A percentile compares a stretch with the other conserved stretches of the same genome.
Evolutionary conservation across 148 eudicot species (phyloP).

Genomic region (Euryodendron excelsum): DNA sequence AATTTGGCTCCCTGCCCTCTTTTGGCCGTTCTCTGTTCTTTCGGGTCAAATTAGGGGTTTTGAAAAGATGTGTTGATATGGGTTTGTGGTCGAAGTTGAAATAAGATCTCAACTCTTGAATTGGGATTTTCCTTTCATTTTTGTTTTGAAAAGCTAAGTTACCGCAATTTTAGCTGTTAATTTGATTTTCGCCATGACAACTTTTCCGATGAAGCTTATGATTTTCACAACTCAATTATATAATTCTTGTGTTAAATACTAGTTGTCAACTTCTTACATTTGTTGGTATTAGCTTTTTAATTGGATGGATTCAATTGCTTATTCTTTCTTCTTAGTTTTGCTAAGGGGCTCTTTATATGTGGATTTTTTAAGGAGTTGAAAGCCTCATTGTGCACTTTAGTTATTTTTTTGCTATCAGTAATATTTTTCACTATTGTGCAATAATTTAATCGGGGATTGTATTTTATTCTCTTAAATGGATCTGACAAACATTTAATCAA

Average conservation of each 20-base stretch:
- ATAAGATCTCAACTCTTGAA: conserved; percentile 7
- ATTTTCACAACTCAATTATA: background rate
- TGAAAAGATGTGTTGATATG: background rate
- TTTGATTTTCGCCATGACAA: background rate
- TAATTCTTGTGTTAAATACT: background rate
- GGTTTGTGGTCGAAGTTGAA: background rate
- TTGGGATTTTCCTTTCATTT: background rate
- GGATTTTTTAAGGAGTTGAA: background rate
- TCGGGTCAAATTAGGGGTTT: conserved; percentile 4
- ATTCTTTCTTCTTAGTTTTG: background rate
- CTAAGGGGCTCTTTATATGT: background rate
- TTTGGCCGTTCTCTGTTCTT: background rate
- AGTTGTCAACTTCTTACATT: background rate
- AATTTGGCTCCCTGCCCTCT: background rate
- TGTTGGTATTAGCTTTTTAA: background rate
- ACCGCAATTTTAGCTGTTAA: background rate
- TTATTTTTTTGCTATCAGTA: no score
- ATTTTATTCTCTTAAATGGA: no score
- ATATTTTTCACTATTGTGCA: background rate
- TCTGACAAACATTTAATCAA: no score
- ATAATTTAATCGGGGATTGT: no score
- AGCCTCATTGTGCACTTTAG: background rate
- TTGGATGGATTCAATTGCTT: background rate
- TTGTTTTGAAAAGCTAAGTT: background rate
- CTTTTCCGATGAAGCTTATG: background rate